Base-by-base conservation (phyloP, 768 basidiomycete species). In the Clavulina sp. region DNA sequence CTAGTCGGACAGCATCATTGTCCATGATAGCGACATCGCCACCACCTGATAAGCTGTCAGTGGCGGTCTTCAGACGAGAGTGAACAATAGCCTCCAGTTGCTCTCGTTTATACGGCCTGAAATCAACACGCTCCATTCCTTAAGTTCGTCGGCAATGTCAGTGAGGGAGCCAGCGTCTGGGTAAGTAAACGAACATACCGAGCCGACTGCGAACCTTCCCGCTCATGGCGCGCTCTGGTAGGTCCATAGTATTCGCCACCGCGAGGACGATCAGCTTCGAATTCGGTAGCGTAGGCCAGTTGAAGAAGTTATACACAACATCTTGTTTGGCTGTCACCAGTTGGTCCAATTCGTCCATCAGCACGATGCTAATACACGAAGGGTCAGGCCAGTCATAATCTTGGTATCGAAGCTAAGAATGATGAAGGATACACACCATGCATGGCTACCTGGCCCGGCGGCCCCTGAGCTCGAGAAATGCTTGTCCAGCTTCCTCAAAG, bases 261-360 rank as follows among this genome's bases (percentile, higher is more conserved):
- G 95, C 93, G 48, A 99, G 76, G 1, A 99, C 95, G 49, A 96
- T 80, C 4, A 99, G 74, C 63, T 84, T 86, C 53, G 88, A 91
- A 19, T 78, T 80, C 0, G 75, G 72, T 48, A 95, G 70, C 3
- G 91, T 93, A 1, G 95, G 95, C 93, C 95, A 99, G 63, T 99
- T 97, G 73, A 97, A 97, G 67, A 99, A 97, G 61, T 96, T 96
- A 67, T 99, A 99, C 21, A 99, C 84, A 6, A 99, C 93, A 53
- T 99, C 93, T 63, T 99, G 93, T 62, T 95, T 95, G 18, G 83
- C 71, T 1, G 93, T 97, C 58, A 97, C 78, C 28, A 99, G 73
- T 63, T 97, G 95, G 65, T 99, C 95, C 3, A 99, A 73, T 66
- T 99, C 95, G 63, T 99, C 93, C 87, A 99, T 97, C 16, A 99